These are phyloP conservation scores for Oleoguttula mirabilis DNA, from an alignment of 495 filamentous ascomycete species.

Conservation along the genomic window DNA sequence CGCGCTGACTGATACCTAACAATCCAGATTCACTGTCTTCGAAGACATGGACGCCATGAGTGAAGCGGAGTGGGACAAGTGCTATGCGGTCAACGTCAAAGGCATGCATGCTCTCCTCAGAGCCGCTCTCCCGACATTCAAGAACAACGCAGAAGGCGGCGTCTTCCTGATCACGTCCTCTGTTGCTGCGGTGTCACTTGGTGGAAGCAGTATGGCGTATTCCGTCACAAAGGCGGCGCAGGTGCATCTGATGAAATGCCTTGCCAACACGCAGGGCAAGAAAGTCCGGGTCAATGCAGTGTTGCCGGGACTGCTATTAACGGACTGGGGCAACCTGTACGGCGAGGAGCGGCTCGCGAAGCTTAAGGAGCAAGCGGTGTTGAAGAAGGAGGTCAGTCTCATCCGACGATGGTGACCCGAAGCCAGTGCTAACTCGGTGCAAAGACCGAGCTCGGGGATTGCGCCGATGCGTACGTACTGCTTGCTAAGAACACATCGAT, in stretches of 20 bases:
- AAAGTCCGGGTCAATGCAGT: conserved; percentile 59
- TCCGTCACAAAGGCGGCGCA: conserved; percentile 55
- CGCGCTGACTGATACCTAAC: no score
- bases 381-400: conserved; percentile 26
- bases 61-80: conserved; percentile 63
- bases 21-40: conserved; percentile 44
- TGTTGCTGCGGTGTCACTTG: conserved; percentile 35
- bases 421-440: no score
- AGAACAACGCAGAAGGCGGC: conserved; percentile 57
- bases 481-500: conserved; percentile 33
- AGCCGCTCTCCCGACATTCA: conserved; percentile 51
- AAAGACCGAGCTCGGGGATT: conserved; percentile 30
- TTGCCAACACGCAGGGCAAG: conserved; percentile 53
- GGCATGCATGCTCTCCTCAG: conserved; percentile 50
- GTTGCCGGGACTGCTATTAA: conserved; percentile 53
- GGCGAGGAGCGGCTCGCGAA: conserved; percentile 18
- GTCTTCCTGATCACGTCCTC: conserved; percentile 57
- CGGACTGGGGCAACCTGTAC: conserved; percentile 48
- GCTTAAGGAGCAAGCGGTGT: conserved; percentile 25
- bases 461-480: conserved; percentile 30
- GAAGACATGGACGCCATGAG: conserved; percentile 49
- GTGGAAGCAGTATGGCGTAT: conserved; percentile 53
- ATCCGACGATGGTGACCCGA: no score
- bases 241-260: conserved; percentile 59
- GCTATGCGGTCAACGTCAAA: conserved; percentile 60